phyloP scores from a whole-genome alignment of 495 filamentous ascomycete species.

The Letharia columbiana region DNA sequence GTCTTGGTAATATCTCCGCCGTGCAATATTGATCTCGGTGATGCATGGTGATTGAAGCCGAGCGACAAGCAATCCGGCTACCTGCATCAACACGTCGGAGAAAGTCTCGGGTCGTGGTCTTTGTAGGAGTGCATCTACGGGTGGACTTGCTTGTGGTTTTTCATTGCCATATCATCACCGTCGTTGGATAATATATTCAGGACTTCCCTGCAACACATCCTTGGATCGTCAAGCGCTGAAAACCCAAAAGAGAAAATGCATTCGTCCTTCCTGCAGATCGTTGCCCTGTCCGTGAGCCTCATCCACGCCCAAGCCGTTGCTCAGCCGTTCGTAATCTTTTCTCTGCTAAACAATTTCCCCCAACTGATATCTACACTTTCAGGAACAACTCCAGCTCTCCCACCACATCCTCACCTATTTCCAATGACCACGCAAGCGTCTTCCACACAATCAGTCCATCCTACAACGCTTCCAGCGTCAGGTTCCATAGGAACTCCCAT shows the following conservation, averaged over 20 bases:
- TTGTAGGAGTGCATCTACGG: too few species aligned
- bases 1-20: neutral
- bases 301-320: neutral
- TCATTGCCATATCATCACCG: too few species aligned
- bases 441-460: neutral
- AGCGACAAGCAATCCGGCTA: neutral
- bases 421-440: neutral
- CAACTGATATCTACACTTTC: neutral
- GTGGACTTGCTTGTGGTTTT: too few species aligned
- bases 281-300: neutral
- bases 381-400: neutral
- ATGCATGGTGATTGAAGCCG: neutral
- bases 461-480: neutral
- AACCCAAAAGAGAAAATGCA: neutral
- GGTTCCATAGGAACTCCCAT: neutral
- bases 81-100: neutral
- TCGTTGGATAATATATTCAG: too few species aligned
- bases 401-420: neutral
- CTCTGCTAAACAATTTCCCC: neutral
- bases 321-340: neutral
- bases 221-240: too few species aligned
- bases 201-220: too few species aligned
- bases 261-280: neutral
- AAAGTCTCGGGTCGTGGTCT: too few species aligned
- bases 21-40: neutral